A percentile compares a stretch with the other conserved stretches of the same genome.
These are phyloP conservation scores for Trypanosoma scelopori DNA, from an alignment of 208 protist species.

Conservation along the genomic window DNA sequence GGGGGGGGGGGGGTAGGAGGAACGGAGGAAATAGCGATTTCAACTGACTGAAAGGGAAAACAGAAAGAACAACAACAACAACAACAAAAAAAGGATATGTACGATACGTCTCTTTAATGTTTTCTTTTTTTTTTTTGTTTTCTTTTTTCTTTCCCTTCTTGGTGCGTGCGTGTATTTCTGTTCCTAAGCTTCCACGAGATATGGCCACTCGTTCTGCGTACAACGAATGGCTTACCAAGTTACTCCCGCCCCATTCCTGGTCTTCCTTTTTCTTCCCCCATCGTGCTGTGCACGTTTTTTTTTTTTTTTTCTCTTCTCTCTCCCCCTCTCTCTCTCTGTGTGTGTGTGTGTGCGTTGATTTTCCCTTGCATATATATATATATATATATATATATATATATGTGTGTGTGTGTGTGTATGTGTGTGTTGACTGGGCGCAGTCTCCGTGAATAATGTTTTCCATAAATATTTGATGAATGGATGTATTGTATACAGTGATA, in stretches of 20 bases:
- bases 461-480: too few species aligned
- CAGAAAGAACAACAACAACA: too few species aligned
- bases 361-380: neutral
- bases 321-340: constrained; percentile 1
- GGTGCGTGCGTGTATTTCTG: neutral
- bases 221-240: neutral
- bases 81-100: too few species aligned
- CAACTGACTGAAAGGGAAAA: neutral
- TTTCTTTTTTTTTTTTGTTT: too few species aligned
- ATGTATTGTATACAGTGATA: too few species aligned
- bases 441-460: neutral
- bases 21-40: too few species aligned
- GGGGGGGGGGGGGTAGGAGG: neutral
- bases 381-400: neutral
- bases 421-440: neutral
- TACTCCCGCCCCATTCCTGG: neutral
- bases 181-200: neutral
- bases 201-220: too few species aligned
- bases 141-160: too few species aligned
- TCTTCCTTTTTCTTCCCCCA: constrained; percentile 3
- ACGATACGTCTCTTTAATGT: too few species aligned
- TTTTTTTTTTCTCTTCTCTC: neutral
- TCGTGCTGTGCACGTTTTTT: too few species aligned
- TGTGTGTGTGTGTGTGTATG: neutral
- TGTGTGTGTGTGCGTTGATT: neutral